These are phyloP conservation scores for Cynara cardunculus DNA, from an alignment of 129 eudicot genomes.

Conservation along the genomic window DNA sequence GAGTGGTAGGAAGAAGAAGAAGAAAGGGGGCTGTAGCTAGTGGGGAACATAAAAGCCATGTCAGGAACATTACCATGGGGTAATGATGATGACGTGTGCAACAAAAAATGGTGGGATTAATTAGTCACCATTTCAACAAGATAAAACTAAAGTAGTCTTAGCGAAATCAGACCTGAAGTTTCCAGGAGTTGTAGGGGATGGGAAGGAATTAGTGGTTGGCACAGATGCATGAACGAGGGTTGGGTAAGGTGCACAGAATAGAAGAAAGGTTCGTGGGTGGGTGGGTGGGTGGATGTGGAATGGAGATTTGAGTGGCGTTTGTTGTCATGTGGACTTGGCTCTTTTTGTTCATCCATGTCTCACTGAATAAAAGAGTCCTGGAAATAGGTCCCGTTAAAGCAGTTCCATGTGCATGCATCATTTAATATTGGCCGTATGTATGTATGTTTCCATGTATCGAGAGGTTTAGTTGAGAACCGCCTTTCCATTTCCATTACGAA, in stretches of 20 bases:
- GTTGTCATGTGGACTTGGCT: neutral
- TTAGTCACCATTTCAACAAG: neutral
- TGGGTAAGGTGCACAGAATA: neutral
- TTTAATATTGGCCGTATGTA: too few species aligned
- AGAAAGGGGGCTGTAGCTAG: neutral
- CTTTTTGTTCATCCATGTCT: neutral
- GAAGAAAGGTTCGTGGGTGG: neutral
- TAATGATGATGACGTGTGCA: neutral
- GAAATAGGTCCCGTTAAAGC: neutral
- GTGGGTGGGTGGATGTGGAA: neutral
- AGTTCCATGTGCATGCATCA: neutral
- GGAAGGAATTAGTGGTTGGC: neutral
- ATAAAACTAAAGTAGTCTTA: neutral
- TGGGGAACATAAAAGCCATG: slow-evolving; percentile 29
- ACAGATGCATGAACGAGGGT: neutral
- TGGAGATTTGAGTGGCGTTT: neutral
- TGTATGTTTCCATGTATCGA: too few species aligned
- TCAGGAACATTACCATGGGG: slow-evolving; percentile 11
- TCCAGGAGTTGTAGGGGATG: neutral
- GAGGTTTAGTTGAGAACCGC: too few species aligned
- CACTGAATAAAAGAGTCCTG: neutral
- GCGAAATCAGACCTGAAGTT: neutral
- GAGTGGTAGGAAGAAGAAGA: slow-evolving; percentile 13
- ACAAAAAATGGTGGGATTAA: neutral
- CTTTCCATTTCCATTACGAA: too few species aligned